phyloP scores from a whole-genome alignment of 192 early-diverging fungal species.

The Linnemannia hyalina region DNA sequence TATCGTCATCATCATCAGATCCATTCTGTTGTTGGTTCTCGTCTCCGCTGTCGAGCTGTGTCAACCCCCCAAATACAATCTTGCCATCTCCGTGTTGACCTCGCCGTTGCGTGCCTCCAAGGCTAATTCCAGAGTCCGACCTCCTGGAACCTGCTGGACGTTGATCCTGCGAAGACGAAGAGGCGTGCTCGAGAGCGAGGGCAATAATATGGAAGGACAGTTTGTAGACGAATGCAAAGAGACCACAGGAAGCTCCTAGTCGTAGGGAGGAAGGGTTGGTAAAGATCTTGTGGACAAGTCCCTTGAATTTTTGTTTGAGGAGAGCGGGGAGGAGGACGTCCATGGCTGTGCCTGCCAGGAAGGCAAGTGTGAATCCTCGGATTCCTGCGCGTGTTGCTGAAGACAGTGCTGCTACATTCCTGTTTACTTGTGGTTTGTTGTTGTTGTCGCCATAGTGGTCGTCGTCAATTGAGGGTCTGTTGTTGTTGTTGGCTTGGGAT shows the following conservation, averaged over 20 bases:
- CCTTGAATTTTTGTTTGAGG: conserved; percentile 6
- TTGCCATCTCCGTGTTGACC: neutral
- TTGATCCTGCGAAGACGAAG: neutral
- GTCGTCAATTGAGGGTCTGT: no score
- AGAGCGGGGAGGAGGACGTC: conserved; percentile 21
- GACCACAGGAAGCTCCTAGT: conserved; percentile 11
- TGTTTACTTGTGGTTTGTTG: neutral
- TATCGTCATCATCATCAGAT: neutral
- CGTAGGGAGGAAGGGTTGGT: neutral
- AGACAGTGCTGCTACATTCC: neutral
- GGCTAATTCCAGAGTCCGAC: neutral
- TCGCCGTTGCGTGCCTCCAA: neutral
- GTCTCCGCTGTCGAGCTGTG: neutral
- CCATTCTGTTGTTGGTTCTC: neutral
- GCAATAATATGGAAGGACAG: conserved; percentile 15
- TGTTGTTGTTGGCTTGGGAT: neutral
- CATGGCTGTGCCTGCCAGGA: conserved; percentile 5
- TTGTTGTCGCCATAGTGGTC: neutral
- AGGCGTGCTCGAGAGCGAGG: neutral
- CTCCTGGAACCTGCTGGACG: neutral
- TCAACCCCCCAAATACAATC: neutral
- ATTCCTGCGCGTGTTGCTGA: conserved; percentile 30
- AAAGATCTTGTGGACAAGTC: neutral
- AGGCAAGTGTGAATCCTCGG: conserved; percentile 30
- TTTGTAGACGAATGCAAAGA: conserved; percentile 23